Evolutionary conservation across 306 rosid genomes (phyloP), one percentile per base, ranked within the genome.

Genomic region (Vigna reflexopilosa): DNA sequence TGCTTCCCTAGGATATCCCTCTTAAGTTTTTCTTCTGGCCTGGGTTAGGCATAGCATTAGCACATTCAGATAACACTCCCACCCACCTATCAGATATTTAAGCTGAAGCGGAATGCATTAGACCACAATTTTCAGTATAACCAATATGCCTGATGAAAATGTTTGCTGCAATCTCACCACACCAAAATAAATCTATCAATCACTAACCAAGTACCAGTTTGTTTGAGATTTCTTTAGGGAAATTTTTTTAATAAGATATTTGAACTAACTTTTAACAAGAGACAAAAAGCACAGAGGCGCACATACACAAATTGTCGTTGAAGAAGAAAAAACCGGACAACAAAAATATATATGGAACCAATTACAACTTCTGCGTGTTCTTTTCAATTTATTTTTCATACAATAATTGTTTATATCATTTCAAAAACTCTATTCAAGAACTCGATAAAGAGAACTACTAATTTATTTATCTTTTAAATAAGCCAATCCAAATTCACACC

Each of bases 31-130:
- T 75, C 0, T 54, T 40, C 12, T 45, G 13, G 19, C 20, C 34
- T 9, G 45, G 34, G 15, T 15, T 73, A 73, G 26, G 69, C 54
- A 17, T 75, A 19, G 16, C 70, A 59, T 75, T 59, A 28, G 16
- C 61, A 17, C 36, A 47, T 19, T 75, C 10, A 32, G 48, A 75
- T 48, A 61, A 26, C 57, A 59, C 15, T 7, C 70, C 7, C 32
- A 38, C 12, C 51, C 47, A 48, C 50, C 36, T 28, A 75, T 17
- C 6, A 11, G 34, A 47, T 49, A 32, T 19, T 22, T 30, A 12
- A 38, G 51, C 45, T 8, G 70, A 77, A 24, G 19, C 80, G 26
- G 16, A 76, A 76, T 76, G 49, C 72, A 34, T 10, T 19, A 76
- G 12, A 64, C 26, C 72, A 49, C 38, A 75, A 15, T 42, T 48